Evolutionary conservation across 2,329 filamentous ascomycete species (phyloP).

Genomic region (Diaporthe ilicicola): DNA sequence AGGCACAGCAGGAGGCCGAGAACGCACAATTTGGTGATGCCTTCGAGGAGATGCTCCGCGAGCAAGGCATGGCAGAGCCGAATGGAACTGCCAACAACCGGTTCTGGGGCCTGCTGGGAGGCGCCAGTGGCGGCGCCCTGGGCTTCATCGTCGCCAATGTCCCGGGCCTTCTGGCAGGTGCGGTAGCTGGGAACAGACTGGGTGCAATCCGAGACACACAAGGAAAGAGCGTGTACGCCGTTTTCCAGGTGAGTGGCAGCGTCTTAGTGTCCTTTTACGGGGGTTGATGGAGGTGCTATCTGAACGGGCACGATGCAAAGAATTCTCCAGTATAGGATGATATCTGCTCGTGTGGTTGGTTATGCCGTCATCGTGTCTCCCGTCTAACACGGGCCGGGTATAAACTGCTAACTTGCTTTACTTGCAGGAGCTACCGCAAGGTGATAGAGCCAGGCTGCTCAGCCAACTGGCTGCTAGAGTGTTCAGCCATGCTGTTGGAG

Average conservation of each 20-base stretch:
- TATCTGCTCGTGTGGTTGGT: background rate
- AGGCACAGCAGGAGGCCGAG: conserved; percentile 64
- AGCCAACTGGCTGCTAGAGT: conserved; percentile 87
- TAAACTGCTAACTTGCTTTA: conserved; percentile 14
- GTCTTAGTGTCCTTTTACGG: background rate
- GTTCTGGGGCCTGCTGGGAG: conserved; percentile 90
- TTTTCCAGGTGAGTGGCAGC: conserved; percentile 69
- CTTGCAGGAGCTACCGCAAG: conserved; percentile 78
- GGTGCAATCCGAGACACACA: conserved; percentile 88
- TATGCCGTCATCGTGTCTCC: background rate
- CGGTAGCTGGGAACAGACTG: conserved; percentile 91
- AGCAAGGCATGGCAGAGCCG: conserved; percentile 83
- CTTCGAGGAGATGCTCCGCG: conserved; percentile 89
- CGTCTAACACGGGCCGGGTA: conserved; percentile 9
- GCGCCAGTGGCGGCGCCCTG: conserved; percentile 85
- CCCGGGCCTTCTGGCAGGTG: conserved; percentile 86
- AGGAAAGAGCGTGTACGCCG: conserved; percentile 93
- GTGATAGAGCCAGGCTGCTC: conserved; percentile 81
- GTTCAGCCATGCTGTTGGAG: conserved; percentile 79
- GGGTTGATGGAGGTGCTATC: too few species aligned
- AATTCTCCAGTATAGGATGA: background rate
- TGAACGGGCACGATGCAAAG: background rate
- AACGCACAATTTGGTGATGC: conserved; percentile 87
- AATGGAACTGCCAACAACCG: conserved; percentile 69
- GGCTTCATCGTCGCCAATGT: conserved; percentile 97